Conservation (phyloP, 352 stramenopile species). For the Phytophthora lateralis region DNA sequence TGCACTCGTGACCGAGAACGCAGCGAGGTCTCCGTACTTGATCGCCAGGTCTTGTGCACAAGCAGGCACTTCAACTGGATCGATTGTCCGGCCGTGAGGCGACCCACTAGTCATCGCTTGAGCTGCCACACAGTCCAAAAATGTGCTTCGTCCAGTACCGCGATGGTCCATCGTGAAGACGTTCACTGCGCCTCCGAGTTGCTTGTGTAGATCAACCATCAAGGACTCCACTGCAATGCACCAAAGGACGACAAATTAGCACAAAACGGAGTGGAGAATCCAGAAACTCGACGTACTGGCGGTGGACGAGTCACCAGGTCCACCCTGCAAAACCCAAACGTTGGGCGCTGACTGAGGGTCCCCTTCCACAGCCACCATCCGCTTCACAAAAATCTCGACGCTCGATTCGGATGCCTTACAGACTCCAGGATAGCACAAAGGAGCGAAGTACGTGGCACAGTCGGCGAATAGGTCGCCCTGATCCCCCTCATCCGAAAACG, state of each 20-base stretch:
- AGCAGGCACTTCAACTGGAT: slow-evolving; percentile 26
- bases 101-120: slow-evolving; percentile 43
- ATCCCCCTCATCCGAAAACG: slow-evolving; percentile 30
- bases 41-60: slow-evolving; percentile 41
- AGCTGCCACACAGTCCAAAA: slow-evolving; percentile 42
- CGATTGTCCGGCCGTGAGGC: slow-evolving; percentile 26
- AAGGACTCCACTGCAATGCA: slow-evolving; percentile 31
- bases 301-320: slow-evolving; percentile 40
- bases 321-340: slow-evolving; percentile 50
- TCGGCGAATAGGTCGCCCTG: slow-evolving; percentile 12
- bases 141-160: slow-evolving; percentile 42
- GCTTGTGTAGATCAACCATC: slow-evolving; percentile 36
- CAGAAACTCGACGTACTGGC: slow-evolving; percentile 10
- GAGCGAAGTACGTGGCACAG: slow-evolving; percentile 38
- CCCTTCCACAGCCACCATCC: slow-evolving; percentile 19
- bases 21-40: slow-evolving; percentile 43
- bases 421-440: slow-evolving; percentile 36
- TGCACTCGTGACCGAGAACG: slow-evolving; percentile 49
- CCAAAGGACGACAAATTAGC: too few species aligned
- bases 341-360: slow-evolving; percentile 25
- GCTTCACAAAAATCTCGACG: slow-evolving; percentile 47
- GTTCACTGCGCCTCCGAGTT: slow-evolving; percentile 33
- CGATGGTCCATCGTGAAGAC: slow-evolving; percentile 61
- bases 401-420: slow-evolving; percentile 18
- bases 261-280: not conserved